These are phyloP conservation scores for Ceratocystis colombiana DNA, from an alignment of 2,329 filamentous ascomycete genomes.

Conservation along the genomic window DNA sequence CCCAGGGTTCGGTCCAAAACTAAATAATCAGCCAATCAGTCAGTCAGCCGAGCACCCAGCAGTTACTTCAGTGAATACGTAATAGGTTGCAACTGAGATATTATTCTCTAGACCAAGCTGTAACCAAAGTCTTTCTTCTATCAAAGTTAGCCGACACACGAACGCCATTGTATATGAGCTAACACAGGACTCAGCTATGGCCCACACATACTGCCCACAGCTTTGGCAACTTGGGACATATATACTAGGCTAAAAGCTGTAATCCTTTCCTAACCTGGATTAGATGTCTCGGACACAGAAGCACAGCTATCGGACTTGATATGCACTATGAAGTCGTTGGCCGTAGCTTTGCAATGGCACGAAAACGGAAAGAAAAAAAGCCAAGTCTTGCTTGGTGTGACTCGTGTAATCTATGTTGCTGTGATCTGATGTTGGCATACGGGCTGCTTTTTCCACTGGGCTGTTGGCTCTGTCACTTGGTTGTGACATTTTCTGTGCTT, in stretches of 20 bases:
- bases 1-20: too few species aligned
- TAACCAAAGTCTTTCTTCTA: constrained; percentile 3
- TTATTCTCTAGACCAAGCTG: not conserved
- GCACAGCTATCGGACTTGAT: not conserved
- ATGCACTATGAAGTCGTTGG: constrained; percentile 1
- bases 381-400: not conserved
- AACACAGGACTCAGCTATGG: too few species aligned
- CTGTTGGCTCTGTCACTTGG: too few species aligned
- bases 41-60: not conserved
- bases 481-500: too few species aligned
- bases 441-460: too few species aligned
- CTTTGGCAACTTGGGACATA: not conserved
- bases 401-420: too few species aligned
- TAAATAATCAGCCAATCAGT: not conserved
- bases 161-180: not conserved
- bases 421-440: too few species aligned
- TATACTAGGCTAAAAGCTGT: not conserved
- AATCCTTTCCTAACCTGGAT: not conserved
- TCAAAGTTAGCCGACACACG: constrained; percentile 8
- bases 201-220: not conserved
- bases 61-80: not conserved
- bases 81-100: not conserved
- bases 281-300: not conserved
- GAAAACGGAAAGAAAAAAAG: not conserved
- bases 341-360: not conserved